These are phyloP conservation scores for Nepenthes mirabilis DNA, from an alignment of 148 eudicot genomes.

Conservation along the genomic window DNA sequence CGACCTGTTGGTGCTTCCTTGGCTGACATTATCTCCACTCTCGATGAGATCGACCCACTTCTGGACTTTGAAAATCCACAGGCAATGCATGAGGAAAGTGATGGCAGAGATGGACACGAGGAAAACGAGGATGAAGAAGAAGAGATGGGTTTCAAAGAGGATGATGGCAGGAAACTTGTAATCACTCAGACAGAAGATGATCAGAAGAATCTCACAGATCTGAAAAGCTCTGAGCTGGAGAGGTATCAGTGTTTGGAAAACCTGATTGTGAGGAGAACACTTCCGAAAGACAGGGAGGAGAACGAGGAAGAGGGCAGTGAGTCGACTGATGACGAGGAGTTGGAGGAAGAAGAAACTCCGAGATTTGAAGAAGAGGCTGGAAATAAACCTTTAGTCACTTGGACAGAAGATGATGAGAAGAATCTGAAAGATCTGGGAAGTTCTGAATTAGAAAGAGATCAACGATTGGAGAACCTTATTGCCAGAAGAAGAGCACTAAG, in stretches of 20 bases:
- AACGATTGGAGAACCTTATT: conserved; percentile 44
- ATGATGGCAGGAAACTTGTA: conserved; percentile 11
- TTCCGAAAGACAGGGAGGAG: conserved; percentile 1
- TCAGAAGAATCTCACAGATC: conserved; percentile 26
- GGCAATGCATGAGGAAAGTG: conserved; percentile 15
- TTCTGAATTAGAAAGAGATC: conserved; percentile 50
- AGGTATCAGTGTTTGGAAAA: conserved; percentile 33
- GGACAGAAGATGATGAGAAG: conserved; percentile 69
- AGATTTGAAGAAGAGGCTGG: conserved; percentile 10
- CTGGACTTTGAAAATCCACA: conserved; percentile 22
- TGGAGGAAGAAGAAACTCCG: conserved; percentile 24
- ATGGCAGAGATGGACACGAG: conserved; percentile 9
- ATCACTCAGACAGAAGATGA: conserved; percentile 40
- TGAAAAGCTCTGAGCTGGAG: conserved; percentile 32
- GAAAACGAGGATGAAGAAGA: conserved; percentile 16
- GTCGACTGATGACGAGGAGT: conserved; percentile 16
- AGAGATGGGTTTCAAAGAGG: conserved; percentile 8
- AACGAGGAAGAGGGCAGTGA: conserved; percentile 7
- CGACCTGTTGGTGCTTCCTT: conserved; percentile 33
- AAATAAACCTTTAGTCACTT: conserved; percentile 25
- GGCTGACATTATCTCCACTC: conserved; percentile 30
- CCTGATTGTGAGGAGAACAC: conserved; percentile 26
- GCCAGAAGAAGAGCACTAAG: conserved; percentile 39
- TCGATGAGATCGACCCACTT: conserved; percentile 38
- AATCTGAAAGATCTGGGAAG: conserved; percentile 40